Base-by-base conservation (phyloP, 2,329 filamentous ascomycete genomes). In the Fusarium liriodendri region DNA sequence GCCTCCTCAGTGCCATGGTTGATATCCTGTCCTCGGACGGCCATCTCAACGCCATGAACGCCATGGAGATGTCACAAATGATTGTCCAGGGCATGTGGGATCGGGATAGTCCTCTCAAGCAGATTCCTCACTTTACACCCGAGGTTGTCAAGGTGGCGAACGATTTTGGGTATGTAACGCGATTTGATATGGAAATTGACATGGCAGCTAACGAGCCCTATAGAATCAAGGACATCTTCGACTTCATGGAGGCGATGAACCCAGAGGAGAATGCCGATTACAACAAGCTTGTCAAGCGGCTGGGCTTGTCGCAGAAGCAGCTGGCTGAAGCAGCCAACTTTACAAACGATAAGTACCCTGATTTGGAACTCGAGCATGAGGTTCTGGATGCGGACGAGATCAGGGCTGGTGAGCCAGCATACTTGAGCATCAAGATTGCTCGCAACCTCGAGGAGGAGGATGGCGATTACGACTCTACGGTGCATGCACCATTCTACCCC, bases 41-140 rank as follows among this genome's bases (percentile, higher is more conserved):
- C 16, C 95, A 98, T 79, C 89, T 99, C 71, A 99, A 99, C 80
- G 96, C 97, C 69, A 97, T 98, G 92, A 95, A 93, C 78, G 97
- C 97, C 32, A 99, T 99, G 96, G 97, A 99, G 83, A 95, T 99
- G 90, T 97, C 94, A 14, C 97, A 99, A 81, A 99, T 99, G 97
- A 94, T 97, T 62, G 95, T 99, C 4, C 97, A 99, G 84, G 95
- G 93, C 59, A 98, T 98, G 94, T 99, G 97, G 97, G 96, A 99
- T 84, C 93, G 95, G 67, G 97, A 99, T 82, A 97, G 94, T 78
- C 95, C 97, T 42, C 89, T 99, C 76, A 98, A 98, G 86, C 97
- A 99, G 84, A 98, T 99, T 79, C 97, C 97, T 76, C 95, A 98
- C 85, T 98, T 98, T 82, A 91, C 92, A 18, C 90, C 92, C 40